Base-by-base conservation (phyloP, 208 protist genomes). In the Wallacemonas rigidus region DNA sequence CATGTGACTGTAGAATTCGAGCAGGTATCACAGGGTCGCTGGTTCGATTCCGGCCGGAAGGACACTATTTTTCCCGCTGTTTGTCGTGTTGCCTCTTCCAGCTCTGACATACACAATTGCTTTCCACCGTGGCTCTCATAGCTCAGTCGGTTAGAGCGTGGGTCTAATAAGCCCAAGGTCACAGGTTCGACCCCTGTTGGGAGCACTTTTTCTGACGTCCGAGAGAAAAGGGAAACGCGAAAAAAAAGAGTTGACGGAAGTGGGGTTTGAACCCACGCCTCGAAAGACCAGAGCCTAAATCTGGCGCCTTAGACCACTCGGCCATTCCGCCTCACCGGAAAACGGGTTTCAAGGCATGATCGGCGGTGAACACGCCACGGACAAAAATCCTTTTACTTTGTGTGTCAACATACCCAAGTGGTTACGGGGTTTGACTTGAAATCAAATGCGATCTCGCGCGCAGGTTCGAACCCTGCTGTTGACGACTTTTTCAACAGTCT, bases 401-500 rank as follows among this genome's bases (percentile, higher is more conserved):
- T 83, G 0, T 26, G 86, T 83, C 80, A 86, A 79, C 78, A 86
- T 92, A 93, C 88, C 88, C 88, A 93, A 93, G 88, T 89, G 88
- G 85, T 93, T 91, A 93, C 88, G 88, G 88, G 88, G 88, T 85
- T 89, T 93, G 88, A 93, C 88, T 93, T 88, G 88, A 93, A 93
- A 93, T 93, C 88, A 93, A 89, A 85, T 93, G 88, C 85, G 88
- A 93, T 87, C 88, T 93, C 88, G 85, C 88, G 88, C 88, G 88
- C 83, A 93, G 85, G 88, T 93, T 93, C 88, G 85, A 93, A 93
- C 82, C 88, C 88, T 93, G 88, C 85, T 89, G 85, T 76, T 78
- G 67, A 78, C 77, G 74, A 65, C 40, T 78, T 82, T 82, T 75
- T 53, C 35, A n/a, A 38, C 36, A n/a, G 8, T 12, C 12, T 0